phyloP scores from a whole-genome alignment of 1,284 basidiomycete species.

The Golubevia pallescens region DNA sequence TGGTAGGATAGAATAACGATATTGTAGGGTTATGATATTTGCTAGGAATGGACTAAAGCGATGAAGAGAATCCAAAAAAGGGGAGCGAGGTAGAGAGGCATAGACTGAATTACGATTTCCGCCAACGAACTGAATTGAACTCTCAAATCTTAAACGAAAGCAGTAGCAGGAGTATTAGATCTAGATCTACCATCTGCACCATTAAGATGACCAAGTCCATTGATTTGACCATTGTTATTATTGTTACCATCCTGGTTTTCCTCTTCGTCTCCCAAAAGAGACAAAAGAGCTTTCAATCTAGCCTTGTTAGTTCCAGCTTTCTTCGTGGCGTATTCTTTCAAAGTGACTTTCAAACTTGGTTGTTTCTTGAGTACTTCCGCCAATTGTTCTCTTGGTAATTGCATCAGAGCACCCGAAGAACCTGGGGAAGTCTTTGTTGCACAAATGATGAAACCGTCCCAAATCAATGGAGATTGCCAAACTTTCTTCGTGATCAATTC shows the following conservation, averaged over 20 bases:
- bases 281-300: neutral
- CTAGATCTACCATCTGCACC: neutral
- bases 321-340: constrained; percentile 51
- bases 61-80: no score
- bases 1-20: no score
- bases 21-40: no score
- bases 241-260: neutral
- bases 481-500: constrained; percentile 59
- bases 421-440: constrained; percentile 58
- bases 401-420: constrained; percentile 53
- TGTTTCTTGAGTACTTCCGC: constrained; percentile 40
- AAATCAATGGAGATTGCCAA: constrained; percentile 52
- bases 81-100: no score
- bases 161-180: neutral
- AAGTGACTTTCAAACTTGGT: constrained; percentile 41
- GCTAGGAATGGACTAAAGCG: no score
- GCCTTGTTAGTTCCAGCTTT: constrained; percentile 33
- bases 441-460: constrained; percentile 61
- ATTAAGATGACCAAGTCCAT: neutral
- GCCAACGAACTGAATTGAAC: no score
- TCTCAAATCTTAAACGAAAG: no score
- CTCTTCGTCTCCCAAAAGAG: neutral
- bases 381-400: constrained; percentile 55
- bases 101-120: no score
- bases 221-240: neutral